A percentile compares a stretch with the other conserved stretches of the same genome.
These are phyloP conservation scores for Kondoa malvinella DNA, from an alignment of 768 basidiomycete species.

Conservation along the genomic window DNA sequence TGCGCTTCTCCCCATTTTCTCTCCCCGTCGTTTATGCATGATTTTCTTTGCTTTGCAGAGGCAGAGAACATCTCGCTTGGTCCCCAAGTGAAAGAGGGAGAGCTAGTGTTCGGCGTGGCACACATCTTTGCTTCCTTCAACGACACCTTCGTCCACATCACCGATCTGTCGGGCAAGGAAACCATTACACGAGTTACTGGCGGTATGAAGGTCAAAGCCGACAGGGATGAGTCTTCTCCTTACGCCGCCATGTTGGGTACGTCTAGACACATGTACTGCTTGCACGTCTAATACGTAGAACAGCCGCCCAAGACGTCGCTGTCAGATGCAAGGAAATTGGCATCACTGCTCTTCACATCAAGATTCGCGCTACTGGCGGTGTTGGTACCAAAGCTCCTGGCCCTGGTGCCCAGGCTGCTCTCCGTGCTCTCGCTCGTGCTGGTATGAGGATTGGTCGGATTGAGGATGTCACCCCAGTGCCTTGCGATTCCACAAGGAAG, in stretches of 20 bases:
- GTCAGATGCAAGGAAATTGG: conserved; percentile 94
- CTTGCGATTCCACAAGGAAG: conserved; percentile 89
- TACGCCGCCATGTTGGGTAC: conserved; percentile 26
- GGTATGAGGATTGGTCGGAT: conserved; percentile 97
- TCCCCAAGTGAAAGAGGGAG: conserved; percentile 87
- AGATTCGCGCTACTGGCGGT: conserved; percentile 91
- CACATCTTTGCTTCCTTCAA: conserved; percentile 99
- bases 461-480: conserved; percentile 88
- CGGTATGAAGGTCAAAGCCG: conserved; percentile 99
- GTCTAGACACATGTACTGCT: no score
- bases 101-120: conserved; percentile 95
- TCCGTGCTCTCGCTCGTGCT: conserved; percentile 92
- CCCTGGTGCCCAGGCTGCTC: conserved; percentile 92
- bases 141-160: conserved; percentile 98
- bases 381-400: conserved; percentile 98
- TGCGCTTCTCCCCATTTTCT: not conserved
- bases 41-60: not conserved
- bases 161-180: conserved; percentile 96
- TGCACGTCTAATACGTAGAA: no score
- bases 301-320: conserved; percentile 88
- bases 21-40: not conserved
- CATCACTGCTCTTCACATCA: conserved; percentile 95
- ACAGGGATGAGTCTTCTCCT: conserved; percentile 89
- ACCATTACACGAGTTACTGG: conserved; percentile 97
- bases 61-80: conserved; percentile 7